A percentile compares a stretch with the other conserved stretches of the same genome.
phyloP scores from a whole-genome alignment of 495 filamentous ascomycete species.

The Aspergillus saccharolyticus region DNA sequence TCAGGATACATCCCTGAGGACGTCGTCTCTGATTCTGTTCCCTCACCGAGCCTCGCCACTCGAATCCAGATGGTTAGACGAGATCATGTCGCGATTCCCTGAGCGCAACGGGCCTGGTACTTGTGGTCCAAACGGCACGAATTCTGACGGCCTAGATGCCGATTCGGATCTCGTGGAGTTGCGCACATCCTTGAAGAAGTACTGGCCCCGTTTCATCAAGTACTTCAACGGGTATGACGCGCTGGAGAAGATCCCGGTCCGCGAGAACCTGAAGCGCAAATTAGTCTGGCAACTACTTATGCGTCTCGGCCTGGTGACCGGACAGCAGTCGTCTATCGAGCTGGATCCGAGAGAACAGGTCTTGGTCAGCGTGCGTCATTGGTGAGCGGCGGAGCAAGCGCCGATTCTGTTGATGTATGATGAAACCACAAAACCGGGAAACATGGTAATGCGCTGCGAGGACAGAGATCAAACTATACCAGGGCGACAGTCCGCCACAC shows the following conservation, averaged over 20 bases:
- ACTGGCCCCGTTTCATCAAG: constrained; percentile 56
- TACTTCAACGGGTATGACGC: constrained; percentile 88
- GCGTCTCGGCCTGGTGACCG: constrained; percentile 33
- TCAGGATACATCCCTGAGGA: constrained; percentile 33
- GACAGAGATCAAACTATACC: too few species aligned
- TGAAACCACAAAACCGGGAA: not conserved
- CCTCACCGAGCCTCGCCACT: constrained; percentile 53
- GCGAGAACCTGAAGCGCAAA: constrained; percentile 81
- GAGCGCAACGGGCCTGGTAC: constrained; percentile 21
- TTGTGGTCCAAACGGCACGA: not conserved
- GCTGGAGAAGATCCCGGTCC: constrained; percentile 76
- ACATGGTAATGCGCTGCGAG: too few species aligned
- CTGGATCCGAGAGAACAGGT: constrained; percentile 36
- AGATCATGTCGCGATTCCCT: constrained; percentile 58
- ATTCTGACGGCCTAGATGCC: constrained; percentile 20
- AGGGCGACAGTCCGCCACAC: too few species aligned
- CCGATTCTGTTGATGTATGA: not conserved
- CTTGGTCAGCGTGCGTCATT: constrained; percentile 41
- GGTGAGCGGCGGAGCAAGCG: constrained; percentile 26
- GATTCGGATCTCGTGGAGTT: constrained; percentile 44
- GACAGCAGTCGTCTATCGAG: constrained; percentile 28
- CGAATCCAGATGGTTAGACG: constrained; percentile 69
- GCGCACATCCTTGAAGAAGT: constrained; percentile 47
- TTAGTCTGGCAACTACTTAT: constrained; percentile 63
- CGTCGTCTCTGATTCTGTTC: constrained; percentile 44